A percentile compares a stretch with the other conserved stretches of the same genome.
phyloP scores from a whole-genome alignment of 139 green algal species.

The Eudorina sp. region DNA sequence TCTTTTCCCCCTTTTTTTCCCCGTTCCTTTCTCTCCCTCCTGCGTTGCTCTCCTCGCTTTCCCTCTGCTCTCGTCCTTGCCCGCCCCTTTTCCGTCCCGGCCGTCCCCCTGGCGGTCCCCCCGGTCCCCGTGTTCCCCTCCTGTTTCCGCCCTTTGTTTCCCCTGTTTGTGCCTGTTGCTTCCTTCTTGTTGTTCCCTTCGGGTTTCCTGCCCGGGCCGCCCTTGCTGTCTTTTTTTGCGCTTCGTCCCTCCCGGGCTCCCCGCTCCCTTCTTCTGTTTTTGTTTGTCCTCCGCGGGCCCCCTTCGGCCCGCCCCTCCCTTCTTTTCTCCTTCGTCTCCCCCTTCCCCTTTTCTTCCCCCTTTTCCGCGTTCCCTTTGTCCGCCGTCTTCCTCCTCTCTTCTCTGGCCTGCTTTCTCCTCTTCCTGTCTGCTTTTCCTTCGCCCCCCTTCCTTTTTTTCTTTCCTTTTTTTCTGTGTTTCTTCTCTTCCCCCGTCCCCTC shows the following conservation, averaged over 20 bases:
- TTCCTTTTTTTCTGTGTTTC: background rate
- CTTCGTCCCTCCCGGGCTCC: background rate
- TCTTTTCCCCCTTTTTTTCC: background rate
- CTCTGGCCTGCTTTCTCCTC: background rate
- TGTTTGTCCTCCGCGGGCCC: too few species aligned
- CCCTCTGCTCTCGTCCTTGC: background rate
- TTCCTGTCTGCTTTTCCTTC: background rate
- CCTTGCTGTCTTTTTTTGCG: background rate
- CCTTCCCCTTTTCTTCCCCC: too few species aligned
- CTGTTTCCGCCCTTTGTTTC: background rate
- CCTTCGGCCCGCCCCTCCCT: too few species aligned
- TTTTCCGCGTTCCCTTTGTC: background rate
- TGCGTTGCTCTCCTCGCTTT: background rate
- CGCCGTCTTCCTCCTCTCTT: background rate
- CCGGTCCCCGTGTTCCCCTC: background rate
- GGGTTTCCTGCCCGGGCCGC: background rate
- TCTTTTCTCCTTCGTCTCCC: too few species aligned
- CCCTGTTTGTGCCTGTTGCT: background rate
- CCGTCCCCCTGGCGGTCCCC: too few species aligned
- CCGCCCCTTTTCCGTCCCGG: background rate
- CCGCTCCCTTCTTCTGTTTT: background rate
- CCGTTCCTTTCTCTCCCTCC: background rate
- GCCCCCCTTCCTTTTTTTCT: background rate
- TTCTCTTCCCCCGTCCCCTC: background rate
- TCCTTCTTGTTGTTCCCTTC: background rate